phyloP scores from a whole-genome alignment of 75 land plant species.

The Pseudotsuga menziesii region DNA sequence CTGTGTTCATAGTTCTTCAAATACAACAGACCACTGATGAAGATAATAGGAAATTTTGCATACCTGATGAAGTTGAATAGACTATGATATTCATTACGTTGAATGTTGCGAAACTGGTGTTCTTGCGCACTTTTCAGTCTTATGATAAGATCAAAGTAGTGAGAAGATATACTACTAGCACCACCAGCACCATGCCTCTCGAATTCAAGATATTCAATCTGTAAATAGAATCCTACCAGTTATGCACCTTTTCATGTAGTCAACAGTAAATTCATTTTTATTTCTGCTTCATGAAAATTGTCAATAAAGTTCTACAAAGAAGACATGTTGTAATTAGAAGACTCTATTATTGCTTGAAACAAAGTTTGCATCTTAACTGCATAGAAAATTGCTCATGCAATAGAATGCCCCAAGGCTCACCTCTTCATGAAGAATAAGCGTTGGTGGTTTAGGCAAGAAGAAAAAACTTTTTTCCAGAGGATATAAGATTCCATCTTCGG shows the following conservation, averaged over 20 bases:
- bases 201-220: conserved; percentile 52
- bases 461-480: conserved; percentile 54
- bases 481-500: conserved; percentile 46
- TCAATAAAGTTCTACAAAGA: no score
- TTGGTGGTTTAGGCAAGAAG: conserved; percentile 50
- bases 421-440: conserved; percentile 52
- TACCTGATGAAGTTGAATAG: conserved; percentile 43
- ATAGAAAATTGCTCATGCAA: background rate
- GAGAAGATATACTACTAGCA: conserved; percentile 45
- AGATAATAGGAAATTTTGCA: background rate
- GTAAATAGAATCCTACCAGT: conserved; percentile 3
- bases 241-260: no score
- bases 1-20: background rate
- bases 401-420: conserved; percentile 10
- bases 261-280: no score
- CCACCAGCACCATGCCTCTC: conserved; percentile 55
- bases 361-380: no score
- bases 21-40: background rate
- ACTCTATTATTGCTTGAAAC: no score
- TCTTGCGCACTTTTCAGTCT: conserved; percentile 46
- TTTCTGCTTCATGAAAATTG: no score
- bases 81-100: conserved; percentile 48
- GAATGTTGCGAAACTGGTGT: conserved; percentile 46
- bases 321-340: no score
- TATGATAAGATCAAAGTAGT: conserved; percentile 45